A percentile compares a stretch with the other conserved stretches of the same genome.
These are phyloP conservation scores for Beauveria rudraprayagi DNA, from an alignment of 2,329 filamentous ascomycete genomes.

Conservation along the genomic window DNA sequence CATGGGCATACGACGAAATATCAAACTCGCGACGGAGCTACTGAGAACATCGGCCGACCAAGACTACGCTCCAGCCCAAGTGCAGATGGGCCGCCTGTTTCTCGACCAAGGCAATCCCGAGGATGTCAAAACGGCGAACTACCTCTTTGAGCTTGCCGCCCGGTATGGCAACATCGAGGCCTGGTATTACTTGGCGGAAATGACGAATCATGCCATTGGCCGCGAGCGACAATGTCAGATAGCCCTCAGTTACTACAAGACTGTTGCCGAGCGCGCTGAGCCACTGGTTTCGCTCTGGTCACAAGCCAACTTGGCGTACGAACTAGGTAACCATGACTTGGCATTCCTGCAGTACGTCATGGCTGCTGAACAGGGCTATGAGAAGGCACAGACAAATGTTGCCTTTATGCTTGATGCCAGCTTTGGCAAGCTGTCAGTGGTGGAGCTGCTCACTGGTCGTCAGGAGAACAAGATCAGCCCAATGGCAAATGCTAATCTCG, in stretches of 20 bases:
- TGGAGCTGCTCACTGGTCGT: slow-evolving; percentile 33
- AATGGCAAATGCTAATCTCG: slow-evolving; percentile 50
- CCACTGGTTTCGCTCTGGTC: slow-evolving; percentile 67
- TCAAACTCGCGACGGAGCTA: slow-evolving; percentile 62
- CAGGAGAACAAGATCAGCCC: slow-evolving; percentile 24
- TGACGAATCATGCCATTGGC: slow-evolving; percentile 72
- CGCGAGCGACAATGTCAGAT: slow-evolving; percentile 70
- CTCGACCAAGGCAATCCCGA: slow-evolving; percentile 67
- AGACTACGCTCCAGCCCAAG: slow-evolving; percentile 71
- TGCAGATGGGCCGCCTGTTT: slow-evolving; percentile 74
- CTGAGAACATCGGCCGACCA: slow-evolving; percentile 76
- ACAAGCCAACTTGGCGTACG: slow-evolving; percentile 77
- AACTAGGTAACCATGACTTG: slow-evolving; percentile 67
- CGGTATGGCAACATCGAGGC: slow-evolving; percentile 80
- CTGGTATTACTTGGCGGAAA: slow-evolving; percentile 85
- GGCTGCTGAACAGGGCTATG: slow-evolving; percentile 88
- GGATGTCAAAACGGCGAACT: slow-evolving; percentile 68
- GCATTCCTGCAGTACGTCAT: slow-evolving; percentile 77
- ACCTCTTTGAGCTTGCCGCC: slow-evolving; percentile 82
- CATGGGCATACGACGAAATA: slow-evolving; percentile 61
- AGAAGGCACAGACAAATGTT: slow-evolving; percentile 82
- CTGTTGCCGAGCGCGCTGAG: slow-evolving; percentile 66
- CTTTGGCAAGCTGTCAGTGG: slow-evolving; percentile 37
- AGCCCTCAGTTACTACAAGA: slow-evolving; percentile 76
- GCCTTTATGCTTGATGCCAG: slow-evolving; percentile 76